These are phyloP conservation scores for Stemphylium lycopersici DNA, from an alignment of 2,329 filamentous ascomycete genomes.

Conservation along the genomic window DNA sequence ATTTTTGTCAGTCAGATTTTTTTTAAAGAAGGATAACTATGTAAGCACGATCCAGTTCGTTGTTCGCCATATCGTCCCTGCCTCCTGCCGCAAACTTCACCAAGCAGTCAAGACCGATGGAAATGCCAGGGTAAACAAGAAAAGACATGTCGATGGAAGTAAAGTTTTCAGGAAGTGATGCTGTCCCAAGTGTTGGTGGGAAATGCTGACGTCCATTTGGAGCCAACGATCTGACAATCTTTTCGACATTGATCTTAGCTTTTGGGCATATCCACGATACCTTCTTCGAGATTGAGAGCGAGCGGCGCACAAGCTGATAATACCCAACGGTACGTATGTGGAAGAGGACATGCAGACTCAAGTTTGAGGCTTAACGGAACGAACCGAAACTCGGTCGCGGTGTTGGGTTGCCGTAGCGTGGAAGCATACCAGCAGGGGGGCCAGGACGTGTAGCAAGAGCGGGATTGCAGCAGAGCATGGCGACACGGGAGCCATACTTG, in stretches of 20 bases:
- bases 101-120: slow-evolving; percentile 23
- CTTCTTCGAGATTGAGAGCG: slow-evolving; percentile 42
- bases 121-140: slow-evolving; percentile 44
- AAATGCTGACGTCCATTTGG: slow-evolving; percentile 36
- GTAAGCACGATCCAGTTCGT: slow-evolving; percentile 27
- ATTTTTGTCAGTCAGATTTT: slow-evolving; percentile 20
- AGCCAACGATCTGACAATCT: slow-evolving; percentile 41
- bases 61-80: slow-evolving; percentile 21
- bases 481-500: slow-evolving; percentile 97
- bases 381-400: slow-evolving; percentile 36
- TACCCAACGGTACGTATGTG: slow-evolving; percentile 39
- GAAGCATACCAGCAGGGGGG: slow-evolving; percentile 69
- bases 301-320: slow-evolving; percentile 33
- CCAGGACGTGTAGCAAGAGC: slow-evolving; percentile 87
- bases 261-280: slow-evolving; percentile 42
- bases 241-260: slow-evolving; percentile 39
- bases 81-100: slow-evolving; percentile 19
- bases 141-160: slow-evolving; percentile 30
- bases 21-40: slow-evolving; percentile 32
- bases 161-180: slow-evolving; percentile 34
- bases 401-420: slow-evolving; percentile 42
- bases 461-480: slow-evolving; percentile 98
- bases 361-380: slow-evolving; percentile 33
- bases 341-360: slow-evolving; percentile 20
- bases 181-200: slow-evolving; percentile 29